These are phyloP conservation scores for Nelumbo lutea DNA, from an alignment of 164 flowering plant species.

Conservation along the genomic window DNA sequence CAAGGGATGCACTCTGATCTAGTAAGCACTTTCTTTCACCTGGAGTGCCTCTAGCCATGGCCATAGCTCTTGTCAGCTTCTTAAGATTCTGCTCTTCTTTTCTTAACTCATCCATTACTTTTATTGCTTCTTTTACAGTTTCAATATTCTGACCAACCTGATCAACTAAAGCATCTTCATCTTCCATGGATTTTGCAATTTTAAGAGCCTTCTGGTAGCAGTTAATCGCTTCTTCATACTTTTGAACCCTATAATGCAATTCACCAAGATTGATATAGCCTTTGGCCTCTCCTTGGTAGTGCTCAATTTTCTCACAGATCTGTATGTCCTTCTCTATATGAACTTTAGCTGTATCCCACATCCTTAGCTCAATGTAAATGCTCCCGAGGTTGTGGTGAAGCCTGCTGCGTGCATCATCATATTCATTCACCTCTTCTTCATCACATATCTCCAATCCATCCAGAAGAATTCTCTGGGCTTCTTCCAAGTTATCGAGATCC, in stretches of 20 bases:
- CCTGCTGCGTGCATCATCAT: constrained; percentile 80
- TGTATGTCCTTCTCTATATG: constrained; percentile 76
- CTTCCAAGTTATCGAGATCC: constrained; percentile 84
- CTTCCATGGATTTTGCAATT: constrained; percentile 81
- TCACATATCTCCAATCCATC: constrained; percentile 75
- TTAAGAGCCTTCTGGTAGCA: constrained; percentile 77
- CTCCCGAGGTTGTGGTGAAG: constrained; percentile 90
- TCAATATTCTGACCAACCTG: constrained; percentile 62
- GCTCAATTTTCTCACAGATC: constrained; percentile 71
- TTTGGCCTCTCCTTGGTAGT: constrained; percentile 89
- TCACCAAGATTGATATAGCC: constrained; percentile 95
- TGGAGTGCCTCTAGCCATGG: constrained; percentile 48
- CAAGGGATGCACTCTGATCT: constrained; percentile 60
- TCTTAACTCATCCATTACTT: constrained; percentile 60
- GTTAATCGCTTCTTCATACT: constrained; percentile 60
- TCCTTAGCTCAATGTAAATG: constrained; percentile 70
- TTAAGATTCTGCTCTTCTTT: constrained; percentile 82
- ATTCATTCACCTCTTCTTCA: constrained; percentile 74
- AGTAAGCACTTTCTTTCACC: constrained; percentile 62
- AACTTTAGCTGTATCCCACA: constrained; percentile 66
- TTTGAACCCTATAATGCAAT: constrained; percentile 61
- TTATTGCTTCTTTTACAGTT: constrained; percentile 49
- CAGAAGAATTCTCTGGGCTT: constrained; percentile 55
- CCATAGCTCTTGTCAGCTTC: constrained; percentile 51
- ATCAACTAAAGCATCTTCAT: constrained; percentile 67